A percentile compares a stretch with the other conserved stretches of the same genome.
phyloP scores from a whole-genome alignment of 306 rosid species.

The Vigna trinervia region DNA sequence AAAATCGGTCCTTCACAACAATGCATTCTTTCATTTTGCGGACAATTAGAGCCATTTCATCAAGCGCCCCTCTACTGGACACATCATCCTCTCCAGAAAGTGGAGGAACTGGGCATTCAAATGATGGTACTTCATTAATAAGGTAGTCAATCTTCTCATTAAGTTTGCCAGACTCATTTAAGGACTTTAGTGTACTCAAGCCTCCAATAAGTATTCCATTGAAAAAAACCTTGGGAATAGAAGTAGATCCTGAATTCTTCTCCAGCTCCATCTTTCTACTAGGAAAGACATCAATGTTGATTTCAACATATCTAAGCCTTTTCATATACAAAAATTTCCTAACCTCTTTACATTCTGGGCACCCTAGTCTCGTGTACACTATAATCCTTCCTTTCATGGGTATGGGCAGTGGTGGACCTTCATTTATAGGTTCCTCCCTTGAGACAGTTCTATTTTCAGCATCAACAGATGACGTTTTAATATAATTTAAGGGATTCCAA shows the following conservation, averaged over 20 bases:
- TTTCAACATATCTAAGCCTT: slow-evolving; percentile 76
- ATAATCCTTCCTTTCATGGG: slow-evolving; percentile 72
- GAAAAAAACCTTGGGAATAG: slow-evolving; percentile 77
- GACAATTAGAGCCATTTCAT: slow-evolving; percentile 79
- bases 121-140: slow-evolving; percentile 62
- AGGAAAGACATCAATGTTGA: slow-evolving; percentile 76
- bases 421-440: slow-evolving; percentile 48
- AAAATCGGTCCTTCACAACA: slow-evolving; percentile 66
- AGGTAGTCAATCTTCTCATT: slow-evolving; percentile 77
- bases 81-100: slow-evolving; percentile 88
- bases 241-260: slow-evolving; percentile 63
- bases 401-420: slow-evolving; percentile 49
- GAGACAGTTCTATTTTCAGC: slow-evolving; percentile 45
- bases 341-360: slow-evolving; percentile 69
- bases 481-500: slow-evolving; percentile 69
- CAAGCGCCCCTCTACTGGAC: slow-evolving; percentile 70
- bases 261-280: slow-evolving; percentile 73
- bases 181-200: slow-evolving; percentile 56
- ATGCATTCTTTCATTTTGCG: slow-evolving; percentile 77
- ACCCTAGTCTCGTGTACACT: slow-evolving; percentile 75
- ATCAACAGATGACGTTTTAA: slow-evolving; percentile 50
- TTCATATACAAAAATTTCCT: slow-evolving; percentile 62
- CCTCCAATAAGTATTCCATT: slow-evolving; percentile 78
- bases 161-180: slow-evolving; percentile 69
- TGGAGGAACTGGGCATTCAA: slow-evolving; percentile 78